These are phyloP conservation scores for Serendipita vermifera DNA, from an alignment of 768 basidiomycete species.

Conservation along the genomic window DNA sequence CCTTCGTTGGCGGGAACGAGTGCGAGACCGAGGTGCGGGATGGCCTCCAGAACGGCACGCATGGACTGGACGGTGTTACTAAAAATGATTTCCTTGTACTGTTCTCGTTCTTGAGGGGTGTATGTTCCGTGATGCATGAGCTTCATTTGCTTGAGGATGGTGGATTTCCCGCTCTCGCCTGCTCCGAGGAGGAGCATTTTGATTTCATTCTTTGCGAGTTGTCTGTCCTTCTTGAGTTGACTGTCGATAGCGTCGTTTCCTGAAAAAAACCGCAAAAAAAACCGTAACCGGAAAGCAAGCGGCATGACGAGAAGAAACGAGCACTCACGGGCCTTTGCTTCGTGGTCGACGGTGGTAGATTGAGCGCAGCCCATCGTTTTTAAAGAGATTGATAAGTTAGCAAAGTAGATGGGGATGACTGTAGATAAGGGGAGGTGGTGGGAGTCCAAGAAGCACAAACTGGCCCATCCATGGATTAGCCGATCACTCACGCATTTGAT, in stretches of 20 bases:
- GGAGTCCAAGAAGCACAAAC: conserved; percentile 1
- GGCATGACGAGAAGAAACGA: background rate
- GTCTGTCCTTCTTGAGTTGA: conserved; percentile 77
- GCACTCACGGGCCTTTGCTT: conserved; percentile 69
- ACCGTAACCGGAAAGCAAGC: conserved; percentile 5
- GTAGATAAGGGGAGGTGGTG: background rate
- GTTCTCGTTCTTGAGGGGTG: conserved; percentile 76
- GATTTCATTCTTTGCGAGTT: conserved; percentile 86
- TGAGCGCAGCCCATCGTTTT: conserved; percentile 17
- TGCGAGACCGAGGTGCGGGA: conserved; percentile 68
- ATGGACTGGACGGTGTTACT: conserved; percentile 91
- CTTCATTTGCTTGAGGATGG: conserved; percentile 94
- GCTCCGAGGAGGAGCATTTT: conserved; percentile 94
- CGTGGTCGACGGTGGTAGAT: conserved; percentile 45
- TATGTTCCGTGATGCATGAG: conserved; percentile 88
- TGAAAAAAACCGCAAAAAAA: conserved; percentile 20
- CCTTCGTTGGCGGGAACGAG: conserved; percentile 59
- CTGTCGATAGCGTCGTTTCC: conserved; percentile 90
- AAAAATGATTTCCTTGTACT: conserved; percentile 91
- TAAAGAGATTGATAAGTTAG: conserved; percentile 7
- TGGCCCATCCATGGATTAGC: conserved; percentile 1
- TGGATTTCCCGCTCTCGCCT: conserved; percentile 95
- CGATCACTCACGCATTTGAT: conserved; percentile 3
- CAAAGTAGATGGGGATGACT: background rate
- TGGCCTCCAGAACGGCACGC: conserved; percentile 88